Evolutionary conservation across 176 grass and related monocot genomes (phyloP).

Genomic region (Echinochloa phyllopogon): DNA sequence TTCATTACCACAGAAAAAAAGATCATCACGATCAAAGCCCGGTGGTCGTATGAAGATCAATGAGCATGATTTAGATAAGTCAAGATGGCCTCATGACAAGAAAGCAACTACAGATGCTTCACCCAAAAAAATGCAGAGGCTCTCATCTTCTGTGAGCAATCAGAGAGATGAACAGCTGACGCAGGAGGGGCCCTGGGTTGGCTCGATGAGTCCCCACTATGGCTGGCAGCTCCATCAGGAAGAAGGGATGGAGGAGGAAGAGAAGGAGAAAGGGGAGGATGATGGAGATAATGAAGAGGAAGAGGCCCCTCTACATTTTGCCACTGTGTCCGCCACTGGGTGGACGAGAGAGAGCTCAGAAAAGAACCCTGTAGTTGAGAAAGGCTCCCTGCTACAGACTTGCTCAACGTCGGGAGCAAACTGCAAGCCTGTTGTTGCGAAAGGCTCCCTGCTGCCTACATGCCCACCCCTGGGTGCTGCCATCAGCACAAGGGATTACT

Average conservation of each 20-base stretch:
- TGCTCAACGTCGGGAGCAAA: slow-evolving; percentile 35
- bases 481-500: not conserved
- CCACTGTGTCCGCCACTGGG: not conserved
- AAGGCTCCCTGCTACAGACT: not conserved
- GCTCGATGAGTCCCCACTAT: too few species aligned
- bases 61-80: slow-evolving; percentile 46
- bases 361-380: not conserved
- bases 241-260: not conserved
- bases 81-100: slow-evolving; percentile 46
- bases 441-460: not conserved
- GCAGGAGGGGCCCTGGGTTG: too few species aligned
- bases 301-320: not conserved
- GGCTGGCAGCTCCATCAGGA: too few species aligned
- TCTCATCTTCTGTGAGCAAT: slow-evolving; percentile 53
- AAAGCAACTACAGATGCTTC: slow-evolving; percentile 51
- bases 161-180: too few species aligned
- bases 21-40: slow-evolving; percentile 31
- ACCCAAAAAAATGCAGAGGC: slow-evolving; percentile 74
- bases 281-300: not conserved
- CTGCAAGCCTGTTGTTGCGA: slow-evolving; percentile 55
- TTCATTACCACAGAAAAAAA: slow-evolving; percentile 15
- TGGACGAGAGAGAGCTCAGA: not conserved
- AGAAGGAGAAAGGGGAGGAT: not conserved
- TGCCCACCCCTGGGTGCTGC: not conserved
- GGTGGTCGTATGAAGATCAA: slow-evolving; percentile 30